Evolutionary conservation across 331 rosid genomes (phyloP).

Genomic region (Erythrophleum ivorense): DNA sequence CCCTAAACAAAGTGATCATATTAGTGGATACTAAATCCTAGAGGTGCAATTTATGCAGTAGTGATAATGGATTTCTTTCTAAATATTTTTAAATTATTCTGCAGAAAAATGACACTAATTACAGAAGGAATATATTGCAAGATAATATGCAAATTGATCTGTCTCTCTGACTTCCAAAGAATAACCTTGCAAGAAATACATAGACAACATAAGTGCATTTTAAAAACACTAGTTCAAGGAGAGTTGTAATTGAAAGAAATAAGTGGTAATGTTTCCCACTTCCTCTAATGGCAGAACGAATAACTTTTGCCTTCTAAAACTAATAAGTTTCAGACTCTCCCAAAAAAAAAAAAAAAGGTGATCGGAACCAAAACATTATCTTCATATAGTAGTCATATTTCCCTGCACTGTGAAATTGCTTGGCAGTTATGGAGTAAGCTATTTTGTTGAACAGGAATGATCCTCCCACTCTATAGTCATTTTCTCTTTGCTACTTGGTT

Average conservation of each 20-base stretch:
- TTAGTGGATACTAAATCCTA: neutral
- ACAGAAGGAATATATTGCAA: neutral
- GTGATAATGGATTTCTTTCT: slow-evolving; percentile 13
- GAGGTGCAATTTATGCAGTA: slow-evolving; percentile 22
- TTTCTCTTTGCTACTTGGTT: neutral
- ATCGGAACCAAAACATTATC: neutral
- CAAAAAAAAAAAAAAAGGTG: neutral
- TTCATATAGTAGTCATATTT: neutral
- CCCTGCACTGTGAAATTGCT: neutral
- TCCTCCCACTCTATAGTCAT: neutral
- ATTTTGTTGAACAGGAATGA: neutral
- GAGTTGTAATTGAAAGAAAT: neutral
- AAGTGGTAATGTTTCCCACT: neutral
- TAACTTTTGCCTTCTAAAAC: neutral
- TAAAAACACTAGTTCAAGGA: slow-evolving; percentile 9
- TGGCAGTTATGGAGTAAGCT: neutral
- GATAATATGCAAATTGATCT: neutral
- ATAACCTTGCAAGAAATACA: slow-evolving; percentile 16
- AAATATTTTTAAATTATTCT: neutral
- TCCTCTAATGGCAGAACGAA: neutral
- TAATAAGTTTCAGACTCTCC: neutral
- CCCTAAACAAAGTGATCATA: slow-evolving; percentile 18
- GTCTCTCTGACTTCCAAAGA: slow-evolving; percentile 8
- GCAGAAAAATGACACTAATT: slow-evolving; percentile 21
- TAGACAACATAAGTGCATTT: neutral